Evolutionary conservation across 2,329 filamentous ascomycete genomes (phyloP), one percentile per base, ranked within the genome.

Genomic region (Geosmithia putterillii): DNA sequence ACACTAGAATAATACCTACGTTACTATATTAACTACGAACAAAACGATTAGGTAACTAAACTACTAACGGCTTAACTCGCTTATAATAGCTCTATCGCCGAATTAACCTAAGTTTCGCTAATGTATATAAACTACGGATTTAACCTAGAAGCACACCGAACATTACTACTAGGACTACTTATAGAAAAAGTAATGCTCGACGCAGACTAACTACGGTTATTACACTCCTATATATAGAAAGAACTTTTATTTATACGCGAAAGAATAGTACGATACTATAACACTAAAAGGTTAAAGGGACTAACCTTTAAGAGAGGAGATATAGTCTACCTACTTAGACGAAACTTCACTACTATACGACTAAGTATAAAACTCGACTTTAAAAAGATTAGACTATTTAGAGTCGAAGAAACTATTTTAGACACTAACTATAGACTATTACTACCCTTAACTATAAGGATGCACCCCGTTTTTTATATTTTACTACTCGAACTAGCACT

Each of bases 401-500:
- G 47, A 42, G 43, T 50, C 38, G n/a, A 44, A 23, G 8, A 45
- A 40, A 44, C 44, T 45, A 45, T 48, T 7, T 50, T 32, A 43
- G 17, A 49, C 40, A 46, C 43, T 46, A 51, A 46, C 18, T 53
- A 53, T n/a, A n/a, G n/a, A n/a, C n/a, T n/a, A n/a, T n/a, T n/a
- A n/a, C n/a, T n/a, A n/a, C n/a, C n/a, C n/a, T n/a, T n/a, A n/a
- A n/a, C n/a, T n/a, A n/a, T n/a, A n/a, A n/a, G n/a, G n/a, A n/a
- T n/a, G n/a, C n/a, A n/a, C n/a, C n/a, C n/a, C n/a, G n/a, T n/a
- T n/a, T n/a, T n/a, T n/a, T n/a, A n/a, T n/a, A n/a, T n/a, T n/a
- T n/a, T n/a, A n/a, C n/a, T n/a, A n/a, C n/a, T n/a, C n/a, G n/a
- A n/a, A n/a, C n/a, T n/a, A n/a, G n/a, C n/a, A n/a, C n/a, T n/a